Conservation (phyloP, 306 rosid species). For the Hippophae rhamnoides region DNA sequence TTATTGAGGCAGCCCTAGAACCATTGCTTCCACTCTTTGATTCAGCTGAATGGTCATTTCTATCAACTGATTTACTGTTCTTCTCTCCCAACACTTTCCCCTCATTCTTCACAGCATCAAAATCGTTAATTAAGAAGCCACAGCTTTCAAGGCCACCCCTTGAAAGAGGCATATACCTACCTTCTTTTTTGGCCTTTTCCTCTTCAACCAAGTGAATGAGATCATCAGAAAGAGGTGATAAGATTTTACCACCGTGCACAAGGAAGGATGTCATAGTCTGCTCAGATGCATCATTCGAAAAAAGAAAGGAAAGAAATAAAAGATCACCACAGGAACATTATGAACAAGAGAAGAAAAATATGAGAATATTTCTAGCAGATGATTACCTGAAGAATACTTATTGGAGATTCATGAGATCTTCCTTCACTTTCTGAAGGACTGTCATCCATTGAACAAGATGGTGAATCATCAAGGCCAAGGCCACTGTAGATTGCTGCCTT, state of each 20-base stretch:
- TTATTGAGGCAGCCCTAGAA: constrained; percentile 31
- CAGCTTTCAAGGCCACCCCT: constrained; percentile 39
- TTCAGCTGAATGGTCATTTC: constrained; percentile 40
- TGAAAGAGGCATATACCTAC: constrained; percentile 33
- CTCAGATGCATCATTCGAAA: constrained; percentile 21
- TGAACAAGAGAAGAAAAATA: constrained; percentile 24
- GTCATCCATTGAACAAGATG: constrained; percentile 73
- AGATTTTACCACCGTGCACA: constrained; percentile 31
- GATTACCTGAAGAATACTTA: constrained; percentile 84
- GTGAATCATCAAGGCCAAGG: constrained; percentile 91
- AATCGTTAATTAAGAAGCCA: constrained; percentile 28
- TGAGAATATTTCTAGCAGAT: constrained; percentile 25
- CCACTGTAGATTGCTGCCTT: constrained; percentile 83
- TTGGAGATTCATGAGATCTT: constrained; percentile 74
- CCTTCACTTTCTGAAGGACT: constrained; percentile 91
- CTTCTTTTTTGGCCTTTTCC: constrained; percentile 33
- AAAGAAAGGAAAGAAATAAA: constrained; percentile 15
- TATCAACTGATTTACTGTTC: constrained; percentile 39
- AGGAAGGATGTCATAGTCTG: constrained; percentile 82
- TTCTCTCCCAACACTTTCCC: constrained; percentile 36
- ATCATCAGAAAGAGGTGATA: constrained; percentile 75
- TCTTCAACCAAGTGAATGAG: constrained; percentile 42
- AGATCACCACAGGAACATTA: constrained; percentile 30
- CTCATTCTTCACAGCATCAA: constrained; percentile 35
- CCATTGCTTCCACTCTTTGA: constrained; percentile 34